Conservation (phyloP, 371 early-diverging fungal species). For the Cokeromyces recurvatus region DNA sequence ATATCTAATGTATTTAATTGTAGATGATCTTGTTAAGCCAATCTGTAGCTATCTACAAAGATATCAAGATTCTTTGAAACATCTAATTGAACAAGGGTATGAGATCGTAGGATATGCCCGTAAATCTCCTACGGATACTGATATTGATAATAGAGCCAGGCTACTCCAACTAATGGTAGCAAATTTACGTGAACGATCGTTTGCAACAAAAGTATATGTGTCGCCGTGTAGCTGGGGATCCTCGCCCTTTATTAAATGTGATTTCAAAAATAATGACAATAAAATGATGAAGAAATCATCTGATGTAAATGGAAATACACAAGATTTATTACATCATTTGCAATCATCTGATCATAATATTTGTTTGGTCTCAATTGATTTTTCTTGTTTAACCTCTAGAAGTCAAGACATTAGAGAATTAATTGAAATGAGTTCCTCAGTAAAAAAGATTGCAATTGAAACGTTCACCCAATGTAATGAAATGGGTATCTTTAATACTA, state of each 20-base stretch:
- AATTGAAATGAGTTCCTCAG: too few species aligned
- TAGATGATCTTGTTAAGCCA: background rate
- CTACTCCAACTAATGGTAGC: conserved; percentile 9
- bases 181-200: conserved; percentile 14
- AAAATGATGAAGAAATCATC: too few species aligned
- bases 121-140: conserved; percentile 11
- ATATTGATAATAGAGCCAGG: conserved; percentile 3
- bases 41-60: conserved; percentile 6
- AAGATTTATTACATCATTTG: conserved; percentile 9
- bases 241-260: conserved; percentile 13
- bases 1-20: too few species aligned
- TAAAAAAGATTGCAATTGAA: too few species aligned
- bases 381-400: background rate
- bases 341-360: conserved; percentile 11
- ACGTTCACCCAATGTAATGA: too few species aligned
- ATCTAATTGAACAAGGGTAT: conserved; percentile 5
- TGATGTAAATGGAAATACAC: too few species aligned
- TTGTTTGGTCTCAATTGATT: conserved; percentile 10
- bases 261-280: background rate
- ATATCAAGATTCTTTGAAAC: conserved; percentile 11
- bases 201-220: conserved; percentile 11
- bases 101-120: conserved; percentile 17
- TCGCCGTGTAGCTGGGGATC: conserved; percentile 7
- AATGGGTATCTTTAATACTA: too few species aligned
- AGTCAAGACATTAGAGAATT: too few species aligned